Conservation (phyloP, 306 rosid species). For the Comarum palustre region DNA sequence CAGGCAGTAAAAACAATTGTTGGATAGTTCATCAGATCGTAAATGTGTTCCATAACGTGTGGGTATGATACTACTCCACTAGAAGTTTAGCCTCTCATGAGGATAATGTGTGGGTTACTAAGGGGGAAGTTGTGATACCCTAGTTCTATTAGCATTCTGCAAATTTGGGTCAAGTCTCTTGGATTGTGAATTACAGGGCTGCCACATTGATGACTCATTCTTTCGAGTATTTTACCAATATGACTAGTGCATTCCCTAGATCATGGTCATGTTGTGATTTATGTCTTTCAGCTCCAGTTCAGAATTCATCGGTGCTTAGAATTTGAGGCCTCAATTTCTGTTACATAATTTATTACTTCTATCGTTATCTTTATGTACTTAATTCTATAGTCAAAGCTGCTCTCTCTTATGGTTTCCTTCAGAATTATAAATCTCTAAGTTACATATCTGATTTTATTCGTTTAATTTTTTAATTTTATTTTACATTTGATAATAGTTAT, state of each 20-base stretch:
- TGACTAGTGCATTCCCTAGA: not conserved
- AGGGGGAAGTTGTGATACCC: not conserved
- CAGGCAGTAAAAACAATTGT: not conserved
- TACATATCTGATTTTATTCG: slow-evolving; percentile 2
- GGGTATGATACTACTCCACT: not conserved
- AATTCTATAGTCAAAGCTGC: not conserved
- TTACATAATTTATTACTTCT: not conserved
- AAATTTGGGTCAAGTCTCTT: not conserved
- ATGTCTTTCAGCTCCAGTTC: not conserved
- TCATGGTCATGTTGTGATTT: not conserved
- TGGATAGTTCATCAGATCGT: not conserved
- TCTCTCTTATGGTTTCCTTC: not conserved
- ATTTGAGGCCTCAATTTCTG: not conserved
- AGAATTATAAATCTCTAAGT: not conserved
- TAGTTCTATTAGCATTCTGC: not conserved
- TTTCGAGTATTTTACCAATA: not conserved
- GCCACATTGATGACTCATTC: not conserved
- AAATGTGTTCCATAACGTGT: not conserved
- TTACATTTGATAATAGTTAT: not conserved
- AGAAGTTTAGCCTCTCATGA: not conserved
- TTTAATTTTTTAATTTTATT: not conserved
- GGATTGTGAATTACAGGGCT: not conserved
- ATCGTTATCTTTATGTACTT: not conserved
- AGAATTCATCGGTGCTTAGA: not conserved
- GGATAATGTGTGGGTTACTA: not conserved